Percentiles rank a stretch among this genome's conserved stretches.
Conservation (phyloP, 345 rosid species). For the Zanthoxylum bungeanum region DNA sequence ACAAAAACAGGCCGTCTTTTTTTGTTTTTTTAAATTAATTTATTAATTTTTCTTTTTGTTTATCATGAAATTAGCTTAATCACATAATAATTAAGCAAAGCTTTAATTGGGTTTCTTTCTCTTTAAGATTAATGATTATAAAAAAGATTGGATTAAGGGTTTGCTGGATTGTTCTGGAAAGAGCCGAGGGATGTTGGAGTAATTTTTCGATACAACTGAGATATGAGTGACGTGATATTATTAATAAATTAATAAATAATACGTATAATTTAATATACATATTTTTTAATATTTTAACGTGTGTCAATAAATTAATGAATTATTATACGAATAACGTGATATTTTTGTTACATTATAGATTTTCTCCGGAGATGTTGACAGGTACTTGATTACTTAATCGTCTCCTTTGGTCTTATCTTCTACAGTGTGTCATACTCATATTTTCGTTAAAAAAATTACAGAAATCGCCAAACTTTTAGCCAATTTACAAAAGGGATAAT, state of each 20-base stretch:
- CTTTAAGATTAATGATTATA: neutral
- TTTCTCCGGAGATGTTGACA: constrained; percentile 41
- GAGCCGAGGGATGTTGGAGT: constrained; percentile 28
- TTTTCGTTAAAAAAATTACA: too few species aligned
- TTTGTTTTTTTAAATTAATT: neutral
- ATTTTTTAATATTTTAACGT: too few species aligned
- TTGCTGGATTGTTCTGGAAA: constrained; percentile 34
- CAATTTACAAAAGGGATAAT: neutral
- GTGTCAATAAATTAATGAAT: too few species aligned
- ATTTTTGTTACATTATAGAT: too few species aligned
- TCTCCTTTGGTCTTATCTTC: constrained; percentile 26
- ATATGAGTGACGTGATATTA: too few species aligned
- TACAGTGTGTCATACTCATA: too few species aligned
- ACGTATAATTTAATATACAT: too few species aligned
- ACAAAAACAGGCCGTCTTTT: constrained; percentile 11
- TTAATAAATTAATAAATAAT: too few species aligned
- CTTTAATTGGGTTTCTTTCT: neutral
- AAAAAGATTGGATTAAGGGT: neutral
- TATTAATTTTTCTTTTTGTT: neutral
- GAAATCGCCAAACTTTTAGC: neutral
- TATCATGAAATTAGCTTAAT: neutral
- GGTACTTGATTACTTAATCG: constrained; percentile 12
- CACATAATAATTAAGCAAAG: neutral
- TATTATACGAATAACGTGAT: too few species aligned
- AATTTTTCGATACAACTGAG: too few species aligned